These are phyloP conservation scores for Hevea brasiliensis DNA, from an alignment of 345 rosid genomes.

Conservation along the genomic window DNA sequence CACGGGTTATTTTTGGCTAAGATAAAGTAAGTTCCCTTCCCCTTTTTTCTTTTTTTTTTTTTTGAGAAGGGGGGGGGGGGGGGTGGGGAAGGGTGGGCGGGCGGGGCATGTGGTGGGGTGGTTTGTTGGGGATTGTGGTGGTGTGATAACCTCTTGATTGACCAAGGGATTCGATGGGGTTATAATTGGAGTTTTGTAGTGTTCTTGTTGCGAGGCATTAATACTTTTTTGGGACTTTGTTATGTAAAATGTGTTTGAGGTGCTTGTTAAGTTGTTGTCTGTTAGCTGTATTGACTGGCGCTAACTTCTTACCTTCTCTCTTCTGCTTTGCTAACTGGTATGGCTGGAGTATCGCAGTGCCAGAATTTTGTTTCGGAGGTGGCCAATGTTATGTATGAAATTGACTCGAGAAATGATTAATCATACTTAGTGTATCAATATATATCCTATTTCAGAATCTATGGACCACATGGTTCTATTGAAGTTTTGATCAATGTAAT, in stretches of 20 bases:
- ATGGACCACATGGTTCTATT: not conserved
- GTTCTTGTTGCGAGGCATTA: not conserved
- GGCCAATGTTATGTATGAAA: too few relatives aligned
- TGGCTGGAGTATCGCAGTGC: not conserved
- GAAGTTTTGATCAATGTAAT: not conserved
- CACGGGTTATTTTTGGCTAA: not conserved
- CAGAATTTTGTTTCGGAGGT: too few relatives aligned
- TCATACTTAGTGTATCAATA: too few relatives aligned
- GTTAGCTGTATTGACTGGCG: constrained; percentile 6
- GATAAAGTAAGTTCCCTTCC: not conserved
- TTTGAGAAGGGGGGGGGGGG: not conserved
- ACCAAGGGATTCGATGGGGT: not conserved
- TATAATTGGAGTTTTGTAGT: not conserved
- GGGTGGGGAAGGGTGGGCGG: not conserved
- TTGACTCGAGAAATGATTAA: too few relatives aligned
- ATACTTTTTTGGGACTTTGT: not conserved
- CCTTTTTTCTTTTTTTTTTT: not conserved
- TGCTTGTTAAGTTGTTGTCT: not conserved
- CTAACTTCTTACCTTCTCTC: not conserved
- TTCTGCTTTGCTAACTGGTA: constrained; percentile 12
- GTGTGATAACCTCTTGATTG: not conserved
- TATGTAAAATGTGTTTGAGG: not conserved
- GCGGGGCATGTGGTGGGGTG: too few relatives aligned
- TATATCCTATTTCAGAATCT: constrained; percentile 7
- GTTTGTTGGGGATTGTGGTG: not conserved